Evolutionary conservation across 441 rosid species (phyloP), one percentile per base, ranked within the genome.

Genomic region (Gossypium gossypioides): DNA sequence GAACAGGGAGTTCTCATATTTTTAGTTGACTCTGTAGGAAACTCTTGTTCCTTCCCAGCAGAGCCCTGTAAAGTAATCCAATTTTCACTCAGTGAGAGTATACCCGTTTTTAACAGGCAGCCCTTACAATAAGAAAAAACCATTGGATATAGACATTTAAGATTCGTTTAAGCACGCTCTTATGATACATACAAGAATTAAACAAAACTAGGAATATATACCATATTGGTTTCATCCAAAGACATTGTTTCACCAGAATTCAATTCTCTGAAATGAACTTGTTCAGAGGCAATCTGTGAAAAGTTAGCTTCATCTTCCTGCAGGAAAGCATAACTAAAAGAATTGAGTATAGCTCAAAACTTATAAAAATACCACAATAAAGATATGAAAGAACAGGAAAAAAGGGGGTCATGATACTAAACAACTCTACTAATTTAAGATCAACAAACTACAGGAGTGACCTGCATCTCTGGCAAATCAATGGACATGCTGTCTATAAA

Each of bases 401-500:
- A 40, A 29, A 18, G 1, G 46, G 46, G 46, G 46, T 16, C 7
- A 70, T 22, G 32, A 51, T 52, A 29, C 44, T 29, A 50, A 15
- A 48, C 6, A 29, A 15, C 52, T 68, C 9, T 27, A 27, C 25
- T 68, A 9, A 27, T 16, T 71, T 46, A 21, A 50, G 65, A 25
- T 44, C 40, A 59, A 63, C 25, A 72, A 62, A 72, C 48, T 3
- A 2, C 19, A 72, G 50, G 54, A 76, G 51, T 32, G 63, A 92
- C 95, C 96, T 89, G 89, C 79, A 81, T 73, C 81, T 81, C 81
- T 71, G 86, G 74, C 60, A 86, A 75, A 81, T 78, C 83, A 69
- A 79, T 40, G 55, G 86, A 46, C 72, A 42, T 61, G 50, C 76
- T 77, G 64, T 83, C 91, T 82, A 86, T 73, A 54, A 63, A 76